A percentile compares a stretch with the other conserved stretches of the same genome.
Conservation (phyloP, 352 stramenopile genomes). For the Phytophthora crassamura region DNA sequence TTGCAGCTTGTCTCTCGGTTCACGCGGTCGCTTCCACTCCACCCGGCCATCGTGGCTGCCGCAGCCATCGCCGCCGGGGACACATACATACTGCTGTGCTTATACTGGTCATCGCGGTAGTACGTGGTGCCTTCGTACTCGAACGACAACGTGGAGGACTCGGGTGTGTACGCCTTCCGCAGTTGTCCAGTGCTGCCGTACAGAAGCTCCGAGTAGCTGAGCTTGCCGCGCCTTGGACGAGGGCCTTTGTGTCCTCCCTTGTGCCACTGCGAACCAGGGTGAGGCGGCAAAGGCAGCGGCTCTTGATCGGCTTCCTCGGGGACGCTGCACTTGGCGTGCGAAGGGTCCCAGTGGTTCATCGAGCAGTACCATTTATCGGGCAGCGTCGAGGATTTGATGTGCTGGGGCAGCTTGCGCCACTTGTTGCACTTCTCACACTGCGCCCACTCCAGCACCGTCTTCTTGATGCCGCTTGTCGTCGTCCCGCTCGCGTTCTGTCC, state of each 20-base stretch:
- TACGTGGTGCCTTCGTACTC: conserved; percentile 78
- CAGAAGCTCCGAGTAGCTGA: conserved; percentile 85
- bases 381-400: conserved; percentile 92
- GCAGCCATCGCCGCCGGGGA: conserved; percentile 48
- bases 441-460: conserved; percentile 93
- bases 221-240: conserved; percentile 65
- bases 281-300: conserved; percentile 49
- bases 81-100: conserved; percentile 83
- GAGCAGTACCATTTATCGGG: conserved; percentile 97
- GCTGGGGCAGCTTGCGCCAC: conserved; percentile 94
- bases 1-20: conserved; percentile 26
- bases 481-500: conserved; percentile 5
- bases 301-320: conserved; percentile 84
- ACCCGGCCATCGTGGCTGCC: conserved; percentile 36
- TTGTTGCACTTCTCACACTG: conserved; percentile 97
- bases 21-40: conserved; percentile 40
- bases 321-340: conserved; percentile 70
- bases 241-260: conserved; percentile 49
- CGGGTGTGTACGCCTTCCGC: conserved; percentile 81
- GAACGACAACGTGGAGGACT: conserved; percentile 82
- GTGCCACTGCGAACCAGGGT: conserved; percentile 63
- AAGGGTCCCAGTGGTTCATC: conserved; percentile 95
- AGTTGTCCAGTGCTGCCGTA: conserved; percentile 84
- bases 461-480: conserved; percentile 54
- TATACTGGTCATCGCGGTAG: conserved; percentile 82